Evolutionary conservation across 257 asterid genomes (phyloP), one percentile per base, ranked within the genome.

Genomic region (Forsythia viridissima): DNA sequence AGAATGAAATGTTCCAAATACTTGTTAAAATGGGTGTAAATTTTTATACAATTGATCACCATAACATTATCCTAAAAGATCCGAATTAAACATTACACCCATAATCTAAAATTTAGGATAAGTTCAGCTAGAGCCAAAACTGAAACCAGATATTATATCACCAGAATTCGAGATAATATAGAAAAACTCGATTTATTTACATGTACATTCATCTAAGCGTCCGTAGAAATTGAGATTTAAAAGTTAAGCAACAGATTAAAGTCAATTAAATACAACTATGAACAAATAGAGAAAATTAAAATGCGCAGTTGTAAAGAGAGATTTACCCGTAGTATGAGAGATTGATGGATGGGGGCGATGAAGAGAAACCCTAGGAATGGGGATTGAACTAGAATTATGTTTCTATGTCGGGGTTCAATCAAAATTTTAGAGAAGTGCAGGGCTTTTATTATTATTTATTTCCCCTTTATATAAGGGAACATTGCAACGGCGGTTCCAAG

Each of bases 341-440:
- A 80, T 77, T 84, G 87, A 75, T 76, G 69, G 52, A 71, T 68
- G 78, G 75, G 75, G 86, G 85, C 79, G 82, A 81, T 82, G 91
- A 74, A 73, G 77, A 75, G 80, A 84, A 88, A 86, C 91, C 93
- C 94, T 87, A 87, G 89, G 86, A 82, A 68, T 81, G 74, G 88
- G 94, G 93, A 83, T 74, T 63, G 85, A 83, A 75, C 38, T 63
- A 59, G 8, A 78, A 78, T 80, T 84, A 75, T 75, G 72, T 57
- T 2, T 3, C 46, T 61, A 21, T 70, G 40, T 3, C 41, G 79
- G 59, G 72, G 61, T 6, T 20, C 39, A 12, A 12, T 59, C 36
- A 15, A 59, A 59, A 20, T 59, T 20, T 20, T 6, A n/a, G 67
- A 59, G 5, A 59, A 59, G 67, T 59, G 34, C 37, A 21, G 67